Percentiles rank a stretch among this genome's conserved stretches.
Evolutionary conservation across 768 basidiomycete genomes (phyloP).

Genomic region (Leccinum pellstonianum): DNA sequence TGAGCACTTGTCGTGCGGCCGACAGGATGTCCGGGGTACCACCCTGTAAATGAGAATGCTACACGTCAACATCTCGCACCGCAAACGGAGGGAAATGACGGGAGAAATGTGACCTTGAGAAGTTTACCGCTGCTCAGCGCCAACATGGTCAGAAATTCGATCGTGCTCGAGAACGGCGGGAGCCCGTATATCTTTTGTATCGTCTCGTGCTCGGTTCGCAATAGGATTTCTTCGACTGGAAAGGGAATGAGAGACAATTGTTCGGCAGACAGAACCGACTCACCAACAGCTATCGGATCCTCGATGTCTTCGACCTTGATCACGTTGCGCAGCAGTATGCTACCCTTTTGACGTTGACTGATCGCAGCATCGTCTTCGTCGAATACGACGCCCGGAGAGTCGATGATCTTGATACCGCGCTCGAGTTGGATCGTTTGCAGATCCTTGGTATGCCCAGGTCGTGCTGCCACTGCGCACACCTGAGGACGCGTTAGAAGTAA

Average conservation of each 20-base stretch:
- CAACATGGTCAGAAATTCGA: conserved; percentile 89
- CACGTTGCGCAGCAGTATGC: conserved; percentile 81
- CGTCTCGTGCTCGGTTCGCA: conserved; percentile 65
- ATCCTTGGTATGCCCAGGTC: conserved; percentile 91
- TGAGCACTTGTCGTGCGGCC: conserved; percentile 77
- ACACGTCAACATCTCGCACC: neutral
- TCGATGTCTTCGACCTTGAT: conserved; percentile 88
- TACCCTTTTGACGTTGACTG: conserved; percentile 47
- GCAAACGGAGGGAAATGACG: neutral
- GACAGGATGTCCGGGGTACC: conserved; percentile 87
- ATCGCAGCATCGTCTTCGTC: conserved; percentile 64
- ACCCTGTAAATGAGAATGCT: conserved; percentile 46
- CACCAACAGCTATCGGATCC: conserved; percentile 88
- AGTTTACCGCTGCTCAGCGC: conserved; percentile 82
- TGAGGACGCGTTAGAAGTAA: conserved; percentile 24
- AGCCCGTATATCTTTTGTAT: conserved; percentile 85
- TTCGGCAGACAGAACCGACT: conserved; percentile 24
- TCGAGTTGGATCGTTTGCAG: conserved; percentile 91
- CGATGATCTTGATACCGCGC: conserved; percentile 87
- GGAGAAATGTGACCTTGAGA: conserved; percentile 58
- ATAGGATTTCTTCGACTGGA: conserved; percentile 83
- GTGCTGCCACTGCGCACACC: conserved; percentile 94
- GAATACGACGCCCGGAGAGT: conserved; percentile 96
- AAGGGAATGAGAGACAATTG: neutral
- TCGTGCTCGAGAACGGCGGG: conserved; percentile 65